Percentiles rank a stretch among this genome's conserved stretches.
These are phyloP conservation scores for Penicillium fuscoglaucum DNA, from an alignment of 2,329 filamentous ascomycete species.

Conservation along the genomic window DNA sequence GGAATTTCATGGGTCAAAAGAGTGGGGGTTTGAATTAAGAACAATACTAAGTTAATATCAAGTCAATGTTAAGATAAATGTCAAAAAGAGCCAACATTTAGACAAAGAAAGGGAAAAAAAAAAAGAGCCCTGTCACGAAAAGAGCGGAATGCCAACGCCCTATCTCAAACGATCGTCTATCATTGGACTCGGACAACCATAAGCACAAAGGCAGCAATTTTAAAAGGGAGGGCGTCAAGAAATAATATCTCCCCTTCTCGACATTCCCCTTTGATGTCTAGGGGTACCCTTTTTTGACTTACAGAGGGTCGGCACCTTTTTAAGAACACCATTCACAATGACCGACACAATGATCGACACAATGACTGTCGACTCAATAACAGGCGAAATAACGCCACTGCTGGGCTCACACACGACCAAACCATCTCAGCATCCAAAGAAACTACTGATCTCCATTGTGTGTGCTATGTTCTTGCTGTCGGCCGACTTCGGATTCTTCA, in stretches of 20 bases:
- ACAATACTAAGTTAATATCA: too few relatives aligned
- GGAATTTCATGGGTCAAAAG: not conserved
- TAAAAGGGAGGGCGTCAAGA: not conserved
- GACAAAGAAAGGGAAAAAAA: not conserved
- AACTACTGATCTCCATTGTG: conserved; percentile 17
- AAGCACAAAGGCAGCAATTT: conserved; percentile 1
- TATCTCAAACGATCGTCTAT: not conserved
- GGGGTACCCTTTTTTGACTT: not conserved
- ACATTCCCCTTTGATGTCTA: not conserved
- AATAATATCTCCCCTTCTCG: not conserved
- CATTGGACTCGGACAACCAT: not conserved
- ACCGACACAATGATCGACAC: not conserved
- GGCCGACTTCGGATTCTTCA: conserved; percentile 25
- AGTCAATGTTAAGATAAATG: too few relatives aligned
- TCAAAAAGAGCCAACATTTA: too few relatives aligned
- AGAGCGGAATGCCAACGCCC: not conserved
- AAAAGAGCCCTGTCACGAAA: not conserved
- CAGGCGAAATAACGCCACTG: conserved; percentile 14
- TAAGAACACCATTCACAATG: not conserved
- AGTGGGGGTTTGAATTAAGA: too few relatives aligned
- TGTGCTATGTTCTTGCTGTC: conserved; percentile 21
- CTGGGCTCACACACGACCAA: conserved; percentile 2
- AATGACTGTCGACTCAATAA: not conserved
- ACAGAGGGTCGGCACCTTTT: not conserved
- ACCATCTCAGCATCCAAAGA: conserved; percentile 12